Conservation (phyloP, 2,329 filamentous ascomycete species). For the Phaeoacremonium minimum region DNA sequence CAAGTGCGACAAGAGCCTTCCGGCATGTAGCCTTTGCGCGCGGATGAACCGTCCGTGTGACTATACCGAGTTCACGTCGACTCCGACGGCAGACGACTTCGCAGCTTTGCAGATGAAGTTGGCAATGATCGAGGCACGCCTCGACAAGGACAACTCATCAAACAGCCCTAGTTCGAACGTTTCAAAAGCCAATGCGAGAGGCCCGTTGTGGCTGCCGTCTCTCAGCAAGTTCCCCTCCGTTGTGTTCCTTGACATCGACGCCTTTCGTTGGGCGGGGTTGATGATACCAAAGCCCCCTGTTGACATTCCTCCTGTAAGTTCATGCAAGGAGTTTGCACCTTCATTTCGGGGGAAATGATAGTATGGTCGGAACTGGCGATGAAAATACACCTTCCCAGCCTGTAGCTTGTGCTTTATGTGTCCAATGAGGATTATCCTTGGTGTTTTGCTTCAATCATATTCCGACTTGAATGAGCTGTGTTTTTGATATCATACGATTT, state of each 20-base stretch:
- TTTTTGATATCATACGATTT: too few species aligned
- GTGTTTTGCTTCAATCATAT: too few species aligned
- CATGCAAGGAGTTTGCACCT: too few species aligned
- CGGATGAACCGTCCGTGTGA: slow-evolving; percentile 36
- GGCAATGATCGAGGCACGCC: slow-evolving; percentile 29
- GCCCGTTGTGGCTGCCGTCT: slow-evolving; percentile 13
- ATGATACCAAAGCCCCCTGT: slow-evolving; percentile 30
- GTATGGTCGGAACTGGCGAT: too few species aligned
- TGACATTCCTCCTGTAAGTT: slow-evolving; percentile 30
- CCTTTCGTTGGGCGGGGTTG: slow-evolving; percentile 29
- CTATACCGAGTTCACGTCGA: slow-evolving; percentile 28
- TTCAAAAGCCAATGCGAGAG: slow-evolving; percentile 1
- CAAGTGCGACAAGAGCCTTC: slow-evolving; percentile 46
- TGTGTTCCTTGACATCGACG: slow-evolving; percentile 36
- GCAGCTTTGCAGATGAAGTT: slow-evolving; percentile 29
- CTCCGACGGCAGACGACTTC: slow-evolving; percentile 33
- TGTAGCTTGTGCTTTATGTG: too few species aligned
- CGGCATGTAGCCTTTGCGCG: slow-evolving; percentile 40
- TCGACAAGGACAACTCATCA: slow-evolving; percentile 14
- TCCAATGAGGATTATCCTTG: too few species aligned
- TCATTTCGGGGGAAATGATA: too few species aligned
- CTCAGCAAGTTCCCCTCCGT: slow-evolving; percentile 32
- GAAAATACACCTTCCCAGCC: too few species aligned
- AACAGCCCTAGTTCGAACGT: not conserved
- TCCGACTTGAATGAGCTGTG: too few species aligned